Base-by-base conservation (phyloP, 352 stramenopile genomes). In the Pythium guiyangense region DNA sequence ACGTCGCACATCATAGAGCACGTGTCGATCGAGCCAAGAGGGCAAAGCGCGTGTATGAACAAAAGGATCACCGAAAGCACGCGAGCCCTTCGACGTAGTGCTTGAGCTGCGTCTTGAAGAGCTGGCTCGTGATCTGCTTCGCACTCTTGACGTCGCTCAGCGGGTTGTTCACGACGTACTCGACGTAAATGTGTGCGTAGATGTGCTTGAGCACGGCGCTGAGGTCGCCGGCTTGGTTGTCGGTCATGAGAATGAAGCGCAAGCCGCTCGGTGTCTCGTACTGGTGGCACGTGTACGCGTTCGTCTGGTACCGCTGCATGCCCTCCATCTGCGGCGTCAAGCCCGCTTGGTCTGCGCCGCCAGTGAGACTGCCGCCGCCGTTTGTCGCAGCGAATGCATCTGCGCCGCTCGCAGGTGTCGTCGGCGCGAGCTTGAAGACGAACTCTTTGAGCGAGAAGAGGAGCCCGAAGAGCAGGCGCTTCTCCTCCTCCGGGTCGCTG, bases 381-480 rank as follows among this genome's bases (percentile, higher is more conserved):
- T 65, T 64, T 18, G 60, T 45, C 27, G 56, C 11, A 17, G 34
- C n/a, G 42, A 47, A 25, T 20, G 42, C 42, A 20, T 47, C 58
- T 26, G 25, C 46, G 10, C 46, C 44, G 31, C 5, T 37, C 6
- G 25, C 39, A 18, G 60, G 45, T 11, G 63, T 59, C 44, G 65
- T 67, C n/a, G 81, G 84, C 45, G 82, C 74, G 40, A 92, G 74
- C 64, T 92, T 94, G 60, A 74, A 73, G 17, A 92, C 79, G 42
- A 94, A 92, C 62, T 94, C 86, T 63, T 97, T 96, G 52, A 97
- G 74, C 53, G 88, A 97, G 72, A 97, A 97, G 46, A 97, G 76
- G 60, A 97, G 78, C 1, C 90, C 89, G 52, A 97, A 97, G 34
- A 97, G 80, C 59, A 97, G 74, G n/a, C 87, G 79, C 70, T 94